phyloP scores from a whole-genome alignment of 2,329 filamentous ascomycete genomes.

The Phoma sp. region DNA sequence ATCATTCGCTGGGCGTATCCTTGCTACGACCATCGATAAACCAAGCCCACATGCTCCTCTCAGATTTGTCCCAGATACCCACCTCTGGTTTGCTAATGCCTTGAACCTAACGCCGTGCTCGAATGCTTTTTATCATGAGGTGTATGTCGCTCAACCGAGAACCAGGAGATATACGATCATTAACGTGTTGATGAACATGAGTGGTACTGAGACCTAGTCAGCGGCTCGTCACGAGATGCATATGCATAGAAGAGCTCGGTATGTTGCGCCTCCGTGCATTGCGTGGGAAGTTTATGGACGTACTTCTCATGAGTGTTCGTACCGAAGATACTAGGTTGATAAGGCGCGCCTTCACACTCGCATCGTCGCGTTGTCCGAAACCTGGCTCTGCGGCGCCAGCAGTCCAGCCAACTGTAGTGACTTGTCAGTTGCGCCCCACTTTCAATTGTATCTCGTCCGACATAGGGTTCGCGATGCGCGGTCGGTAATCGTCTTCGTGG shows the following conservation, averaged over 20 bases:
- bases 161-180: constrained; percentile 48
- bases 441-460: background rate
- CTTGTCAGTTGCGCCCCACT: background rate
- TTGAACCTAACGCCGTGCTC: background rate
- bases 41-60: background rate
- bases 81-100: background rate
- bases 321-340: constrained; percentile 91
- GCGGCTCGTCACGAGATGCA: background rate
- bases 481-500: background rate
- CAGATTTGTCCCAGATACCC: too few species aligned
- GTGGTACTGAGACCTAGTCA: constrained; percentile 40
- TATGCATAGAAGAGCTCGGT: too few species aligned
- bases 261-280: background rate
- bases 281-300: constrained; percentile 43
- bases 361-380: constrained; percentile 74
- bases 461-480: background rate
- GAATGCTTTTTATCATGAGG: background rate
- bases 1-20: too few species aligned
- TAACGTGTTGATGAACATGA: constrained; percentile 49
- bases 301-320: constrained; percentile 91
- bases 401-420: constrained; percentile 77
- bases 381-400: constrained; percentile 68
- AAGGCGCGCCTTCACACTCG: constrained; percentile 83
- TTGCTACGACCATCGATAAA: background rate
- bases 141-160: constrained; percentile 35